Evolutionary conservation across 345 rosid species (phyloP).

Genomic region (Eucalyptus virginea): DNA sequence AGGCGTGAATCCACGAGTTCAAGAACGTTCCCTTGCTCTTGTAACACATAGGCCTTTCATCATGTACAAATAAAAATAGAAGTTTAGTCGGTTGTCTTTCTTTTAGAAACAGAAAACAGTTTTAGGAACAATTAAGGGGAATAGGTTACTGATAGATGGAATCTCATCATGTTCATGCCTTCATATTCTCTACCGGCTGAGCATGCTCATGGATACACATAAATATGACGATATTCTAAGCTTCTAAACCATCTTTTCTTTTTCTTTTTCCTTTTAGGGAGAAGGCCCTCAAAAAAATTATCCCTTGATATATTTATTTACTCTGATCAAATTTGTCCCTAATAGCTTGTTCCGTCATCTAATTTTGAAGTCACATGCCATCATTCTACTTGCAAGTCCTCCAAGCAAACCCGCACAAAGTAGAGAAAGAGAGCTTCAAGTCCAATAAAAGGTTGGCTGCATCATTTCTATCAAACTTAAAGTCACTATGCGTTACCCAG

Average conservation of each 20-base stretch:
- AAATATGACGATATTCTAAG: background rate
- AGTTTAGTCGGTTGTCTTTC: background rate
- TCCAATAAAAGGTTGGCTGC: background rate
- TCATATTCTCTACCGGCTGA: background rate
- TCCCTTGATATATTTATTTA: background rate
- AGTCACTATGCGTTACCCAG: constrained; percentile 26
- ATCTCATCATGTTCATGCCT: background rate
- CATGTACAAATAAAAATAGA: background rate
- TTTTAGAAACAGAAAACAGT: background rate
- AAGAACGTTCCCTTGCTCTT: constrained; percentile 88
- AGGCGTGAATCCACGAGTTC: constrained; percentile 73
- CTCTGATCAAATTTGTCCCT: background rate
- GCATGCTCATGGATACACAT: background rate
- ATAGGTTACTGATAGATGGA: background rate
- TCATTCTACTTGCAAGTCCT: background rate
- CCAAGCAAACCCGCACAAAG: background rate
- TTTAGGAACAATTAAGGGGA: background rate
- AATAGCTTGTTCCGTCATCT: background rate
- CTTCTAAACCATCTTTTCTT: background rate
- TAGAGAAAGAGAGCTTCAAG: background rate
- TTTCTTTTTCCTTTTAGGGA: background rate
- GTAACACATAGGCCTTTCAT: constrained; percentile 69
- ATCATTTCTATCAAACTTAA: background rate
- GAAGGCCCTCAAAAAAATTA: background rate
- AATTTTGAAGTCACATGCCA: background rate